Conservation (phyloP, 1,284 basidiomycete genomes). For the Ceratobasidium sp. region DNA sequence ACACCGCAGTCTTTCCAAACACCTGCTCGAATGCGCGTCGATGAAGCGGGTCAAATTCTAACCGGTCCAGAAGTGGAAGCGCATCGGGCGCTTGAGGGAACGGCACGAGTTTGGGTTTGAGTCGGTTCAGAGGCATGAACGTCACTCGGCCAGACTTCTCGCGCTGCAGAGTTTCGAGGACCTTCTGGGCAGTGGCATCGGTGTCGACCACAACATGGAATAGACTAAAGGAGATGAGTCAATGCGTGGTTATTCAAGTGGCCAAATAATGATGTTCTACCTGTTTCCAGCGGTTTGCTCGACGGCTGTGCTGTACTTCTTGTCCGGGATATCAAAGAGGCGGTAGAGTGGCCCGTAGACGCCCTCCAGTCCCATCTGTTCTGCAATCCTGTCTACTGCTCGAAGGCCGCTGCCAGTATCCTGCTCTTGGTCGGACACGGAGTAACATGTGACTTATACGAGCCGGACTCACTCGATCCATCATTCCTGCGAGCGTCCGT, state of each 20-base stretch:
- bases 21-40: slow-evolving; percentile 94
- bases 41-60: slow-evolving; percentile 78
- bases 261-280: slow-evolving; percentile 56
- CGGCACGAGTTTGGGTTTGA: slow-evolving; percentile 76
- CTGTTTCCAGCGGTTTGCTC: slow-evolving; percentile 95
- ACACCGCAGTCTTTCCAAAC: slow-evolving; percentile 98
- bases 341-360: slow-evolving; percentile 96
- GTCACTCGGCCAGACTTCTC: slow-evolving; percentile 95
- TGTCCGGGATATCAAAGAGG: slow-evolving; percentile 90
- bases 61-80: slow-evolving; percentile 85
- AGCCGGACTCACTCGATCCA: slow-evolving; percentile 81
- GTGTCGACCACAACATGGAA: slow-evolving; percentile 99
- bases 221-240: slow-evolving; percentile 63
- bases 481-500: slow-evolving; percentile 84
- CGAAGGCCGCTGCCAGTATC: slow-evolving; percentile 90
- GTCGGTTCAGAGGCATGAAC: slow-evolving; percentile 98
- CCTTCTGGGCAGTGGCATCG: slow-evolving; percentile 87
- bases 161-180: slow-evolving; percentile 91
- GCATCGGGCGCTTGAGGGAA: slow-evolving; percentile 87
- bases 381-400: slow-evolving; percentile 84
- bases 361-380: slow-evolving; percentile 72
- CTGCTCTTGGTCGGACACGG: slow-evolving; percentile 56
- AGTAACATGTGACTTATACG: neutral
- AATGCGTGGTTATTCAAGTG: neutral
- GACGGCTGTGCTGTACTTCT: slow-evolving; percentile 90